Conservation (phyloP, 805 yeast species). For the Saccharomyces kudriavzevii region DNA sequence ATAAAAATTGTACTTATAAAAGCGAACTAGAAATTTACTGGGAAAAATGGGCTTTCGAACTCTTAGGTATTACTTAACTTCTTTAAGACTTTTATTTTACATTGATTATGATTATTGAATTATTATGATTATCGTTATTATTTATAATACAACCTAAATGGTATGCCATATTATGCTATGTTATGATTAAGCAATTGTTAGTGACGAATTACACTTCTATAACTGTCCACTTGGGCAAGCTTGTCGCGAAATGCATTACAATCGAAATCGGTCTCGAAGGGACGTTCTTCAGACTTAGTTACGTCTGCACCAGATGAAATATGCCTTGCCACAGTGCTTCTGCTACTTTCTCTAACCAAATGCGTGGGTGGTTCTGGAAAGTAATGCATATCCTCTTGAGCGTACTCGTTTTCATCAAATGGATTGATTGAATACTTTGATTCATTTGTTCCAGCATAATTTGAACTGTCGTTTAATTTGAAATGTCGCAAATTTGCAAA, state of each 20-base stretch:
- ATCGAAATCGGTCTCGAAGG: not conserved
- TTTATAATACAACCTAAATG: not conserved
- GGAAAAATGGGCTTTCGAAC: not conserved
- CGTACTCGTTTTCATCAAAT: not conserved
- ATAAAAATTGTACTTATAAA: not conserved
- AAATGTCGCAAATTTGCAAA: slow-evolving; percentile 1
- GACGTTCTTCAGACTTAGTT: slow-evolving; percentile 3
- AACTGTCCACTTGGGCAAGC: slow-evolving; percentile 10
- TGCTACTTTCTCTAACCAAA: slow-evolving; percentile 13
- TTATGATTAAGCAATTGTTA: not conserved
- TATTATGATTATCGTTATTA: not conserved
- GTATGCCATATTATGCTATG: not conserved
- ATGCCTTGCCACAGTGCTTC: slow-evolving; percentile 17
- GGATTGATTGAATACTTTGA: slow-evolving; percentile 4
- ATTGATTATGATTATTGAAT: not conserved
- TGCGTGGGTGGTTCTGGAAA: slow-evolving; percentile 10
- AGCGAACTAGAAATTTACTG: not conserved
- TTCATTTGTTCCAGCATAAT: slow-evolving; percentile 4
- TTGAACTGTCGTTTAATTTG: slow-evolving; percentile 9
- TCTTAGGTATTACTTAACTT: too few relatives aligned
- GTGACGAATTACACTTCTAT: slow-evolving; percentile 10
- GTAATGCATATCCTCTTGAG: slow-evolving; percentile 7
- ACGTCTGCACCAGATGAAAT: slow-evolving; percentile 1
- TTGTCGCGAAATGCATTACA: not conserved
- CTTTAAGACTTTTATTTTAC: not conserved